Evolutionary conservation across 2,329 filamentous ascomycete genomes (phyloP), one percentile per base, ranked within the genome.

Genomic region (Aspergillus japonicus): DNA sequence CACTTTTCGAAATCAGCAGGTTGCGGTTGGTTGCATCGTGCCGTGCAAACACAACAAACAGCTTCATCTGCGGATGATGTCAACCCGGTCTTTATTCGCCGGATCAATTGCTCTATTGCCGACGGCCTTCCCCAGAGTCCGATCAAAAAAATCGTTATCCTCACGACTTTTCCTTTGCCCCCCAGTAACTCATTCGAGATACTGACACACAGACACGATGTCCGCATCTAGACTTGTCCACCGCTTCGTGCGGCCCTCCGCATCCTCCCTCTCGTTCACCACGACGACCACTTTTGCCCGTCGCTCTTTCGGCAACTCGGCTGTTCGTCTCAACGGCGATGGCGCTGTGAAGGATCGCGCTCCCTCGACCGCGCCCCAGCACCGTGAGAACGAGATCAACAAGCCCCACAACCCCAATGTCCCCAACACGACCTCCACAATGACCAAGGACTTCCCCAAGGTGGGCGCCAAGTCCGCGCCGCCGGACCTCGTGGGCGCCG

Each of bases 351-450:
- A 82, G 66, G 79, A 82, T 58, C 78, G 81, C 60, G 75, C 73
- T 62, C 81, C 84, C 60, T 81, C 84, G 64, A 86, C 80, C 11
- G 79, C 81, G 23, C 76, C 81, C 56, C 78, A 80, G 52, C 82
- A 86, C 70, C 80, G 85, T 65, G 80, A 84, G 65, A 78, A 78
- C 61, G 85, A 88, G 73, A 82, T 75, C 31, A 78, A 83, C 62
- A 87, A 84, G 75, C 77, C 82, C 1, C 71, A 84, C 31, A 88
- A 88, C 65, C 86, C 84, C 21, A 83, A 86, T 67, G 76, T 89
- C 71, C 86, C 86, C 33, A 87, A 87, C 72, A 87, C 85, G 1
- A 87, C 79, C 55, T 87, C 85, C 8, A 87, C 86, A 11, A 84
- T 87, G 69, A 79, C 82, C 58, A 87, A 87, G 69, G 82, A 86